A percentile compares a stretch with the other conserved stretches of the same genome.
phyloP scores from a whole-genome alignment of 495 filamentous ascomycete genomes.

The Choiromyces venosus region DNA sequence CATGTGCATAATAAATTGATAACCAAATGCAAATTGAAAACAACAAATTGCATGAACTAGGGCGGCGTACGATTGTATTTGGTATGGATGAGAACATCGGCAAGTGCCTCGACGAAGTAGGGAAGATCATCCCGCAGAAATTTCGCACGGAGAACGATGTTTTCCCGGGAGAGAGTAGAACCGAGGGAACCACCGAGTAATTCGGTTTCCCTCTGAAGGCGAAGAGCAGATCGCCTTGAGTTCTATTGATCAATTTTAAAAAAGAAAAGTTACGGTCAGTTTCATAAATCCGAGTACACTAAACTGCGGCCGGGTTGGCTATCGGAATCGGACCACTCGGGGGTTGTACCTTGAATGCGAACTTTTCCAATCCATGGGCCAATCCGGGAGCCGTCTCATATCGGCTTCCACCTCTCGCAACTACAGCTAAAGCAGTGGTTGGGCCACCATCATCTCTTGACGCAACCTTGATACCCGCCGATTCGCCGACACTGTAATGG shows the following conservation, averaged over 20 bases:
- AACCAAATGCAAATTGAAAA: slow-evolving; percentile 9
- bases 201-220: slow-evolving; percentile 90
- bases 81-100: slow-evolving; percentile 80
- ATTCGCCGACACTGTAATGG: slow-evolving; percentile 80
- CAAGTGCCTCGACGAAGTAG: slow-evolving; percentile 94
- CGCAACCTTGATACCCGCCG: slow-evolving; percentile 82
- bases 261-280: too few relatives aligned
- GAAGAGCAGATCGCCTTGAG: slow-evolving; percentile 80
- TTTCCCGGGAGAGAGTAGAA: slow-evolving; percentile 84
- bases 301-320: background rate
- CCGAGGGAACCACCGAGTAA: slow-evolving; percentile 81
- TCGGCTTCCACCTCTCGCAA: slow-evolving; percentile 86
- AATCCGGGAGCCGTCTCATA: slow-evolving; percentile 86
- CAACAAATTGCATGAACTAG: slow-evolving; percentile 17
- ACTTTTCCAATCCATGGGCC: slow-evolving; percentile 81
- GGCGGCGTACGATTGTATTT: slow-evolving; percentile 69
- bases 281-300: background rate
- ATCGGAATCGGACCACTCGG: background rate
- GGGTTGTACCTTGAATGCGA: slow-evolving; percentile 82
- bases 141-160: slow-evolving; percentile 81
- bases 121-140: slow-evolving; percentile 93
- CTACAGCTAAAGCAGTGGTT: slow-evolving; percentile 81
- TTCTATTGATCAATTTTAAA: slow-evolving; percentile 52
- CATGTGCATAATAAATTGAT: slow-evolving; percentile 24
- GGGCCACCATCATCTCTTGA: slow-evolving; percentile 80